Base-by-base conservation (phyloP, 2,329 filamentous ascomycete species). In the Exophiala xenobiotica region DNA sequence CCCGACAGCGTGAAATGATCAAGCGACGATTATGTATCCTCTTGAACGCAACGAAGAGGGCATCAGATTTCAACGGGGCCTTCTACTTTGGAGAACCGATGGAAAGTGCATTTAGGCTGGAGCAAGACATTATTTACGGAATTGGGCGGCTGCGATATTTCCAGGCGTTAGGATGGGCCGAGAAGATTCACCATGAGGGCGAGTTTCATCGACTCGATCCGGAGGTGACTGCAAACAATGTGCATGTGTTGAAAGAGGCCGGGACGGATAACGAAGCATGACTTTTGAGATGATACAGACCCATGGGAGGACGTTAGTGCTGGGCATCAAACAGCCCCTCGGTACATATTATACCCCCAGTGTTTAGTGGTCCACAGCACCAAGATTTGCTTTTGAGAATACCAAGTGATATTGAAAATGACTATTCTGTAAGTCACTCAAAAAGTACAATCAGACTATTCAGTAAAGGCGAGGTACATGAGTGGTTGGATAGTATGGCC, bases 1-100 rank as follows among this genome's bases (percentile, higher is more conserved):
- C 73, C 31, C 69, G 69, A 18, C 76, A 85, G 46, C 72, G 73
- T 11, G 71, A 74, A 23, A 70, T 74, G 2, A 74, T 84, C 18
- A 68, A 74, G 42, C 67, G 64, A 27, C 74, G 78, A 2, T 61
- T 78, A 38, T 71, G 74, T 9, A 62, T 71, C 47, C 67, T 81
- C 53, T 65, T 69, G 59, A 61, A 65, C 61, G 61, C 66, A 52
- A 55, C 69, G 51, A 49, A 67, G 51, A 61, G 66, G 58, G 66
- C 70, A 53, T 56, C 68, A 18, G 62, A 72, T 50, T 64, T 46
- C 46, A 49, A 64, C 31, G 72, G 68, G 43, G 54, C 66, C 46
- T 72, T 46, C 50, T 71, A 64, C 67, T 69, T 65, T 59, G 65
- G 64, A 12, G 65, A 57, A 2, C 64, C 65, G 18, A 65, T 77